Conservation (phyloP, 768 basidiomycete species). For the Pleurotus citrinopileatus region DNA sequence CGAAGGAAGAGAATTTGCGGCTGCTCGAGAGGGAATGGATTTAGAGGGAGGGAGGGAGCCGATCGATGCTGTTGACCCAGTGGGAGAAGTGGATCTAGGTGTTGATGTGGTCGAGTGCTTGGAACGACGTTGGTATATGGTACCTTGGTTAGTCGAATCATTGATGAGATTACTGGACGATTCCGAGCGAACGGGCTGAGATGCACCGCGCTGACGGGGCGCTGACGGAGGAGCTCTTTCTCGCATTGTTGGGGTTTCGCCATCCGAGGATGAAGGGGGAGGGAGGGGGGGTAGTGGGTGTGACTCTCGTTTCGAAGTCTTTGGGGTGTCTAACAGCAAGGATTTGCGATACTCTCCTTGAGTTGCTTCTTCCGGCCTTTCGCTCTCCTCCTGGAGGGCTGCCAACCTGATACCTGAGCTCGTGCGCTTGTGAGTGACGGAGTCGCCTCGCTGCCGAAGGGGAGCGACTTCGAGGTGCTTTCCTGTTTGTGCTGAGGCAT, state of each 20-base stretch:
- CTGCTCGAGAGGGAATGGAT: conserved; percentile 25
- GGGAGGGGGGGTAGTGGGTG: conserved; percentile 71
- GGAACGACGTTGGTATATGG: conserved; percentile 64
- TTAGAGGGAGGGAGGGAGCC: conserved; percentile 30
- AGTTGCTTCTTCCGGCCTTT: conserved; percentile 32
- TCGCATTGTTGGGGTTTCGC: conserved; percentile 25
- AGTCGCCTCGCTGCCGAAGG: conserved; percentile 46
- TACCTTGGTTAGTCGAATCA: conserved; percentile 55
- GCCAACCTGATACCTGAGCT: conserved; percentile 57
- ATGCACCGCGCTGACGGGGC: conserved; percentile 57
- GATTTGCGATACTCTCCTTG: conserved; percentile 26
- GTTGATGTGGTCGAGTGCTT: conserved; percentile 51
- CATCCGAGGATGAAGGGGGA: conserved; percentile 32
- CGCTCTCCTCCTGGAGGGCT: conserved; percentile 60
- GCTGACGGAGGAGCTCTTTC: conserved; percentile 43
- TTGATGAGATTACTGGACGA: conserved; percentile 44
- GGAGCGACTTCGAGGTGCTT: conserved; percentile 30
- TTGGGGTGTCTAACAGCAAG: conserved; percentile 39
- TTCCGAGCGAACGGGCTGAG: conserved; percentile 43
- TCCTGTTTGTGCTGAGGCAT: conserved; percentile 24
- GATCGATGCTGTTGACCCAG: conserved; percentile 42
- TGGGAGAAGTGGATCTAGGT: conserved; percentile 56
- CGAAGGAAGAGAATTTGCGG: conserved; percentile 37
- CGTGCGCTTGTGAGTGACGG: conserved; percentile 50
- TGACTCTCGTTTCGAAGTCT: conserved; percentile 44